Conservation (phyloP, 352 stramenopile genomes). For the Globisporangium barbulae region DNA sequence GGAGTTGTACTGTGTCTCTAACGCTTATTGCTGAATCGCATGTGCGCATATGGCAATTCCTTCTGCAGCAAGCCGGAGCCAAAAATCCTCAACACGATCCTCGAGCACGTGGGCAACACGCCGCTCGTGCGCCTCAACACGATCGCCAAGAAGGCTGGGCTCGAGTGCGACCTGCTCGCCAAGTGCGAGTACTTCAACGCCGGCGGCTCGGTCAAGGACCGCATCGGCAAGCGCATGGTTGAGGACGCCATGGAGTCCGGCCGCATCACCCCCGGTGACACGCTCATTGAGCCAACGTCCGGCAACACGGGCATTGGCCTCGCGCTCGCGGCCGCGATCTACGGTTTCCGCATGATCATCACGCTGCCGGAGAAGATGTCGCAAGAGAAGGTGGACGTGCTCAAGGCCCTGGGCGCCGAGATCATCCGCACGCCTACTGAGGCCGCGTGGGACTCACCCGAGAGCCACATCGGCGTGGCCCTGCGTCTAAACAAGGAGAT, state of each 20-base stretch:
- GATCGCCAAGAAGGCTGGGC: conserved; percentile 72
- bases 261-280: conserved; percentile 93
- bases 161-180: conserved; percentile 90
- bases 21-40: too few species aligned
- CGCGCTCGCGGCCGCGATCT: conserved; percentile 94
- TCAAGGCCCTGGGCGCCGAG: conserved; percentile 94
- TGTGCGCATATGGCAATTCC: not conserved
- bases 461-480: conserved; percentile 93
- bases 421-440: conserved; percentile 96
- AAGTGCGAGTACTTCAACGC: conserved; percentile 98
- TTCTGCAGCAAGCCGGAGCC: conserved; percentile 36
- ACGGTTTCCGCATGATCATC: conserved; percentile 94
- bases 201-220: conserved; percentile 88
- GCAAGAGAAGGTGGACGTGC: conserved; percentile 93
- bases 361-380: conserved; percentile 94
- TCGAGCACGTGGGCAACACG: conserved; percentile 94
- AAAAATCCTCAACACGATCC: conserved; percentile 91
- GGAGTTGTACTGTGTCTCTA: not conserved
- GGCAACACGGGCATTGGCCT: conserved; percentile 98
- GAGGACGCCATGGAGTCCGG: conserved; percentile 90
- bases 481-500: conserved; percentile 89
- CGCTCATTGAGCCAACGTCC: conserved; percentile 96
- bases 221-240: conserved; percentile 90
- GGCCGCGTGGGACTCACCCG: conserved; percentile 93
- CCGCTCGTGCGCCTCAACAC: conserved; percentile 93